Percentiles rank a stretch among this genome's conserved stretches.
These are phyloP conservation scores for Posidonia oceanica DNA, from an alignment of 116 monocot genomes.

Conservation along the genomic window DNA sequence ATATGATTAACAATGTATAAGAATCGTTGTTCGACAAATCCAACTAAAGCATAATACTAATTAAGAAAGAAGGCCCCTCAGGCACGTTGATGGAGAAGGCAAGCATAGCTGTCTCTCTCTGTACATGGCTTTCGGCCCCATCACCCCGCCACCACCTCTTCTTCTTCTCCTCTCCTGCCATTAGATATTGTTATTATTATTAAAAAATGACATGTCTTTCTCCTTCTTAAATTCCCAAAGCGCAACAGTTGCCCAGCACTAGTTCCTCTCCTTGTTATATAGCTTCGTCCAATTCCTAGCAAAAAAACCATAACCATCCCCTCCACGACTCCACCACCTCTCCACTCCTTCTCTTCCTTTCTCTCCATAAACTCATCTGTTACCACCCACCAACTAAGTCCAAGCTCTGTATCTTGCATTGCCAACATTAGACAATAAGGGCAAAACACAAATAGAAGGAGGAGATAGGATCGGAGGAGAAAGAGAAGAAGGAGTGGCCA, in stretches of 20 bases:
- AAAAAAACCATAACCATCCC: neutral
- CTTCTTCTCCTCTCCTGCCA: neutral
- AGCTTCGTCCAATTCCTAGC: neutral
- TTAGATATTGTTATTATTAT: neutral
- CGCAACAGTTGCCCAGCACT: neutral
- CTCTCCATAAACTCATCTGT: neutral
- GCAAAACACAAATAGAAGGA: too few relatives aligned
- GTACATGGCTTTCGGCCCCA: neutral
- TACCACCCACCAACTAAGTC: neutral
- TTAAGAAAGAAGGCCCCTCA: neutral
- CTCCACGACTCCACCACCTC: constrained; percentile 2
- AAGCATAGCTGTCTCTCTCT: neutral
- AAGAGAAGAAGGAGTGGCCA: neutral
- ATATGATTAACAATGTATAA: too few relatives aligned
- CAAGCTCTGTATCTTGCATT: too few relatives aligned
- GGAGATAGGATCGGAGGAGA: neutral
- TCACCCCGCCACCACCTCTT: neutral
- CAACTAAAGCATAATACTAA: neutral
- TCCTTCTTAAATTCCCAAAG: too few relatives aligned
- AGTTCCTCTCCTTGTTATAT: neutral
- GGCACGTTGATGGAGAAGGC: neutral
- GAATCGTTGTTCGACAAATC: too few relatives aligned
- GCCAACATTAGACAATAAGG: too few relatives aligned
- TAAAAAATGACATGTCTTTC: neutral
- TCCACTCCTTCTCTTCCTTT: neutral